A percentile compares a stretch with the other conserved stretches of the same genome.
Conservation (phyloP, 2,329 filamentous ascomycete genomes). For the Fusarium ambrosium region DNA sequence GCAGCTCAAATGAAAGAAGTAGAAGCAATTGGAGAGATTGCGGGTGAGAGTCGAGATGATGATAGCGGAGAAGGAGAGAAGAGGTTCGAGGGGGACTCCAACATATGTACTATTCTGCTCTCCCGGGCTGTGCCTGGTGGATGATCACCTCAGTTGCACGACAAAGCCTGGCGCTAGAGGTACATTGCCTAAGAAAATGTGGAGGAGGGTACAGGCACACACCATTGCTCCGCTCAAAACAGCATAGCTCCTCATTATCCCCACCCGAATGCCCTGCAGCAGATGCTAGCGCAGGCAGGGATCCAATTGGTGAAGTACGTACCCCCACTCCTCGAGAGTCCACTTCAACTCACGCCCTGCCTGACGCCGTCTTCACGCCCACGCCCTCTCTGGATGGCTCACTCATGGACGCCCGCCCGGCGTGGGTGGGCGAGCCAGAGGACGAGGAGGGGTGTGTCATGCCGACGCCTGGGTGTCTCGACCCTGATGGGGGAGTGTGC, state of each 20-base stretch:
- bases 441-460: conserved; percentile 30
- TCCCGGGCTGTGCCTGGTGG: conserved; percentile 47
- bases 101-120: conserved; percentile 48
- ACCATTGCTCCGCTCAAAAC: conserved; percentile 42
- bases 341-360: conserved; percentile 13
- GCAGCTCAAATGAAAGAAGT: conserved; percentile 31
- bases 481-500: conserved; percentile 26
- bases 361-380: conserved; percentile 18
- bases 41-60: conserved; percentile 37
- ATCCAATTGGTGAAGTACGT: conserved; percentile 38
- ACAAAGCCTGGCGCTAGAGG: conserved; percentile 44
- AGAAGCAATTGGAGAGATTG: conserved; percentile 39
- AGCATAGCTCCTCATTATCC: conserved; percentile 37
- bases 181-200: conserved; percentile 49
- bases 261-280: conserved; percentile 48
- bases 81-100: conserved; percentile 42
- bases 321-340: conserved; percentile 17
- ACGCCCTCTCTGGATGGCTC: conserved; percentile 25
- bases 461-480: conserved; percentile 37
- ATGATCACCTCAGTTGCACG: conserved; percentile 46
- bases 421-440: conserved; percentile 23
- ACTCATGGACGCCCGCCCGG: conserved; percentile 36
- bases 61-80: conserved; percentile 33
- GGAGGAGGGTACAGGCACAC: conserved; percentile 47
- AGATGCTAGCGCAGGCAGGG: conserved; percentile 41